These are phyloP conservation scores for Salvia splendens DNA, from an alignment of 257 asterid species.

Conservation along the genomic window DNA sequence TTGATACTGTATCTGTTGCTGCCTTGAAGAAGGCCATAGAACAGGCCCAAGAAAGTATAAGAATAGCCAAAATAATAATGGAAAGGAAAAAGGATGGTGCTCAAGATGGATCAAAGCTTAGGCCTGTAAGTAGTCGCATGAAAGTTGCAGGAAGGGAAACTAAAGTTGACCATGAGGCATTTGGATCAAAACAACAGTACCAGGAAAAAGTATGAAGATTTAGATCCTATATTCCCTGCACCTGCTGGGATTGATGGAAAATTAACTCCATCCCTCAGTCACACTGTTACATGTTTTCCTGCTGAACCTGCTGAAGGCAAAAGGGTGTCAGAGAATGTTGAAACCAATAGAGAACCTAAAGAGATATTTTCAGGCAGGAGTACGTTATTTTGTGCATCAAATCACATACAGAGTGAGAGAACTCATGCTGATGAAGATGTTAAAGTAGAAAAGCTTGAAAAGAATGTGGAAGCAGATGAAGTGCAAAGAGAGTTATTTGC, in stretches of 20 bases:
- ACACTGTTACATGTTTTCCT: constrained; percentile 30
- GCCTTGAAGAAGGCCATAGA: constrained; percentile 80
- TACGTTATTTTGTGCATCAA: constrained; percentile 12
- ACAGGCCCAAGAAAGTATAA: constrained; percentile 90
- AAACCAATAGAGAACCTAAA: constrained; percentile 44
- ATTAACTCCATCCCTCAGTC: constrained; percentile 35
- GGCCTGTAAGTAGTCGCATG: constrained; percentile 33
- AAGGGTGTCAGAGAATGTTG: constrained; percentile 40
- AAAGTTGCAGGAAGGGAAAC: constrained; percentile 42
- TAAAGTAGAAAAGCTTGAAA: constrained; percentile 33
- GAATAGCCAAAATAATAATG: constrained; percentile 79
- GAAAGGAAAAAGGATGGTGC: constrained; percentile 58
- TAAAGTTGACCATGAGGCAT: constrained; percentile 40
- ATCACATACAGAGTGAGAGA: constrained; percentile 33
- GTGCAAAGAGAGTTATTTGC: constrained; percentile 33
- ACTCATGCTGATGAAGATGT: constrained; percentile 29
- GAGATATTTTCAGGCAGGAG: constrained; percentile 32
- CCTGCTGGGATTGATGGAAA: constrained; percentile 38
- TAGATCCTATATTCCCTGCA: constrained; percentile 32
- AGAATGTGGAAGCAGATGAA: constrained; percentile 45
- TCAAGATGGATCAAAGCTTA: constrained; percentile 42
- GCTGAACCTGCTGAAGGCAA: constrained; percentile 36
- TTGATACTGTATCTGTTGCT: constrained; percentile 78
- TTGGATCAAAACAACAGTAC: constrained; percentile 32
- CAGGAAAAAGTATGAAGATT: constrained; percentile 36